Percentiles rank a stretch among this genome's conserved stretches.
Evolutionary conservation across 2,329 filamentous ascomycete species (phyloP).

Genomic region (Cladosporium velox): DNA sequence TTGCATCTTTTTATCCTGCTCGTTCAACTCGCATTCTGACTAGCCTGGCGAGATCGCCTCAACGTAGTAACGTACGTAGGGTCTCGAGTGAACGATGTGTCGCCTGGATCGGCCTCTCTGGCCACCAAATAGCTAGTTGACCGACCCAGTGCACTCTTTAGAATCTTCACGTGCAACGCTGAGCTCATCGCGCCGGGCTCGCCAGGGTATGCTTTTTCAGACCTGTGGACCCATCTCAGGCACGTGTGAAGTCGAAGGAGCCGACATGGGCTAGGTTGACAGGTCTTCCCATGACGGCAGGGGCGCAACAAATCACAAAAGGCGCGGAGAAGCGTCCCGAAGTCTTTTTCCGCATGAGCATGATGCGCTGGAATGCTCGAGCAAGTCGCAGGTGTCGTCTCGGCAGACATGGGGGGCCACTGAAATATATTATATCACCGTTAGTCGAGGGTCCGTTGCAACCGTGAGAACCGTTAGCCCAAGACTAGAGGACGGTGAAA

Average conservation of each 20-base stretch:
- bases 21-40: not conserved
- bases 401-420: not conserved
- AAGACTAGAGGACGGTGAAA: not conserved
- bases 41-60: not conserved
- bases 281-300: not conserved
- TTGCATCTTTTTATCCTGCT: not conserved
- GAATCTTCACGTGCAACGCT: not conserved
- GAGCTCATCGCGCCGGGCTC: not conserved
- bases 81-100: not conserved
- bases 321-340: not conserved
- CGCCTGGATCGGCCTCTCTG: not conserved
- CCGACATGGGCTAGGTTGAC: not conserved
- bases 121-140: not conserved
- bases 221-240: not conserved
- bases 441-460: conserved; percentile 5
- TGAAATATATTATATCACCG: conserved; percentile 1
- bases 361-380: conserved; percentile 1
- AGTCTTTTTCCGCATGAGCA: not conserved
- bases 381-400: not conserved
- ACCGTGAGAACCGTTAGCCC: not conserved
- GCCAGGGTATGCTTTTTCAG: not conserved
- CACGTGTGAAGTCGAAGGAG: conserved; percentile 2
- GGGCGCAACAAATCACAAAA: not conserved
- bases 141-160: not conserved
- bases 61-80: not conserved